phyloP scores from a whole-genome alignment of 2,329 filamentous ascomycete genomes.

The Xylaria digitata region DNA sequence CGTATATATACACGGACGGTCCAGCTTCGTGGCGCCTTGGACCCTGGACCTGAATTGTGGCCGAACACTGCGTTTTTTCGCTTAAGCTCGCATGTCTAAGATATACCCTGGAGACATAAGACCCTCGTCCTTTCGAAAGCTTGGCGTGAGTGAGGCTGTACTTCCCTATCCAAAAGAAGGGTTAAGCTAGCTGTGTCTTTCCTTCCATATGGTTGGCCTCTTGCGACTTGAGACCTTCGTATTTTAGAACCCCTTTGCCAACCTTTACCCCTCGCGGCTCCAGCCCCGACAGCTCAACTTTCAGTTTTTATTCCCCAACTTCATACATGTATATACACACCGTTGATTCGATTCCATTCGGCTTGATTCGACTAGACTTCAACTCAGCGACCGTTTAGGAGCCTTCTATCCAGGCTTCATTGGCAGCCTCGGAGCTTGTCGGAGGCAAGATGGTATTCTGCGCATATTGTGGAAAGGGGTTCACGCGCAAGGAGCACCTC shows the following conservation, averaged over 20 bases:
- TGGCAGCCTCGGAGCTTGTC: not conserved
- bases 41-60: conserved; percentile 42
- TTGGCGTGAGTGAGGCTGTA: conserved; percentile 43
- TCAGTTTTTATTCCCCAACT: not conserved
- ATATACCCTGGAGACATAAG: conserved; percentile 43
- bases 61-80: conserved; percentile 42
- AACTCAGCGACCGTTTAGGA: not conserved
- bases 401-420: not conserved
- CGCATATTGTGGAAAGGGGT: conserved; percentile 65
- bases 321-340: not conserved
- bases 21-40: conserved; percentile 43
- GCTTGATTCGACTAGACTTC: not conserved
- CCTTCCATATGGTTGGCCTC: conserved; percentile 18
- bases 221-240: conserved; percentile 15
- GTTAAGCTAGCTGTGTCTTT: conserved; percentile 15
- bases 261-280: conserved; percentile 31
- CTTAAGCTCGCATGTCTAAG: conserved; percentile 44
- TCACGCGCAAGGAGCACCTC: conserved; percentile 67
- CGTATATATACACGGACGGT: conserved; percentile 8
- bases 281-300: conserved; percentile 14
- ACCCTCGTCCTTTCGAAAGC: conserved; percentile 39
- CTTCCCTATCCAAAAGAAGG: conserved; percentile 19
- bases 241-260: conserved; percentile 43
- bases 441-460: conserved; percentile 57
- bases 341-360: too few species aligned